These are phyloP conservation scores for Cryptococcus sp. DNA, from an alignment of 1,284 basidiomycete genomes.

Conservation along the genomic window DNA sequence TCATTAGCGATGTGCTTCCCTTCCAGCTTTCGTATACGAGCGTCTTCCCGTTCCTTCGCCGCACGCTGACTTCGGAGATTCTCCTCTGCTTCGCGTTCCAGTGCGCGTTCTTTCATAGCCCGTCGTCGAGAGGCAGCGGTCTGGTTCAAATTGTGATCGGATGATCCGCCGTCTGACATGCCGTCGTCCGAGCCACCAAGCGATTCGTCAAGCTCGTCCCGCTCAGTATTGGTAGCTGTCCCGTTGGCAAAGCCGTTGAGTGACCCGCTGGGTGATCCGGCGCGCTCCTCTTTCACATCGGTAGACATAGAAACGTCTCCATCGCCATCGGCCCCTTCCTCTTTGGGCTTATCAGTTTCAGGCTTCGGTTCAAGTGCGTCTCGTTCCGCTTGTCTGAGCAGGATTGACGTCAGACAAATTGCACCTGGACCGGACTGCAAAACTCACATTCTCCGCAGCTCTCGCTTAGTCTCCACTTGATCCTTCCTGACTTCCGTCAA, in stretches of 20 bases:
- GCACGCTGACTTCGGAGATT: conserved; percentile 67
- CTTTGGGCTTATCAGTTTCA: conserved; percentile 19
- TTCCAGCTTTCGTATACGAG: conserved; percentile 39
- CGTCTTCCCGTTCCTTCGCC: conserved; percentile 36
- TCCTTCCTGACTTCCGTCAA: conserved; percentile 92
- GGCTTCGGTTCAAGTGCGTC: conserved; percentile 49
- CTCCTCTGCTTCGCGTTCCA: conserved; percentile 54
- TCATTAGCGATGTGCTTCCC: conserved; percentile 54
- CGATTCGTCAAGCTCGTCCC: conserved; percentile 46
- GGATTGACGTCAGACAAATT: conserved; percentile 3
- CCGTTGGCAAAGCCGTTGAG: conserved; percentile 32
- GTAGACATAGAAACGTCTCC: conserved; percentile 65
- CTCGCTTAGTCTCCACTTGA: conserved; percentile 88
- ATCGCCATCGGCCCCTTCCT: conserved; percentile 62
- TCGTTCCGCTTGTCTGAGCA: conserved; percentile 49
- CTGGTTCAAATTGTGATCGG: conserved; percentile 15
- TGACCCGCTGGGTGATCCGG: conserved; percentile 22
- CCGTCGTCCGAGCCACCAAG: conserved; percentile 23
- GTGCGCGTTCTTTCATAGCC: conserved; percentile 49
- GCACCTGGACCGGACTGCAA: neutral
- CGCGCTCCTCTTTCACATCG: conserved; percentile 24
- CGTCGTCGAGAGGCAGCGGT: conserved; percentile 40
- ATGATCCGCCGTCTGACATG: conserved; percentile 23
- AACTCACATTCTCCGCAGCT: conserved; percentile 80
- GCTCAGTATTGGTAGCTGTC: conserved; percentile 27